These are phyloP conservation scores for Mycena crocata DNA, from an alignment of 768 basidiomycete species.

Conservation along the genomic window DNA sequence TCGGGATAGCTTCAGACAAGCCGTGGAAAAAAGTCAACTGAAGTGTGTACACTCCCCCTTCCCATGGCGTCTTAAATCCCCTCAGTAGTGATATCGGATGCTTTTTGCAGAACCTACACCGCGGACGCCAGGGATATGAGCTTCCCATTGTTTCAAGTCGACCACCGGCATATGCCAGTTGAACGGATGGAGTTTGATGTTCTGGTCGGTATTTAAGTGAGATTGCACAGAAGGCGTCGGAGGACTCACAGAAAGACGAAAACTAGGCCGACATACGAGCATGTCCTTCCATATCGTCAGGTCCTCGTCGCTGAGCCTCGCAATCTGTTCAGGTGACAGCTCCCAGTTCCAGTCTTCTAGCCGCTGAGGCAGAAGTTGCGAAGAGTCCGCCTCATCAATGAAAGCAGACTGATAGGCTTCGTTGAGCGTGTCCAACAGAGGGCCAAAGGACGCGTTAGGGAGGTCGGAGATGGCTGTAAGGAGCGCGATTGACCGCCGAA, in stretches of 20 bases:
- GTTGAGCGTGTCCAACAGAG: not conserved
- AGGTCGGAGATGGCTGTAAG: slow-evolving; percentile 10
- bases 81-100: not conserved
- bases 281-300: slow-evolving; percentile 24
- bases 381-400: not conserved
- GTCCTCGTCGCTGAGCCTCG: slow-evolving; percentile 10
- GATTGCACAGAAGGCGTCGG: not conserved
- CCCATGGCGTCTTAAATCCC: slow-evolving; percentile 12
- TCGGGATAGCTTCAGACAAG: not conserved
- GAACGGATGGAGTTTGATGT: slow-evolving; percentile 19
- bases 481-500: slow-evolving; percentile 19
- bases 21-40: not conserved
- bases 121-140: slow-evolving; percentile 3
- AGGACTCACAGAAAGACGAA: not conserved
- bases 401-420: slow-evolving; percentile 18
- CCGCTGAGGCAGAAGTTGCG: not conserved
- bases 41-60: slow-evolving; percentile 20
- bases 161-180: slow-evolving; percentile 23
- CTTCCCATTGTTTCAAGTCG: slow-evolving; percentile 20
- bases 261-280: not conserved
- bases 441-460: slow-evolving; percentile 7
- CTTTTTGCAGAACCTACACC: not conserved
- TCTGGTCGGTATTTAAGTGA: not conserved
- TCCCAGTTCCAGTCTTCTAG: slow-evolving; percentile 25
- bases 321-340: slow-evolving; percentile 11